Evolutionary conservation across 345 rosid genomes (phyloP).

Genomic region (Citrus medica): DNA sequence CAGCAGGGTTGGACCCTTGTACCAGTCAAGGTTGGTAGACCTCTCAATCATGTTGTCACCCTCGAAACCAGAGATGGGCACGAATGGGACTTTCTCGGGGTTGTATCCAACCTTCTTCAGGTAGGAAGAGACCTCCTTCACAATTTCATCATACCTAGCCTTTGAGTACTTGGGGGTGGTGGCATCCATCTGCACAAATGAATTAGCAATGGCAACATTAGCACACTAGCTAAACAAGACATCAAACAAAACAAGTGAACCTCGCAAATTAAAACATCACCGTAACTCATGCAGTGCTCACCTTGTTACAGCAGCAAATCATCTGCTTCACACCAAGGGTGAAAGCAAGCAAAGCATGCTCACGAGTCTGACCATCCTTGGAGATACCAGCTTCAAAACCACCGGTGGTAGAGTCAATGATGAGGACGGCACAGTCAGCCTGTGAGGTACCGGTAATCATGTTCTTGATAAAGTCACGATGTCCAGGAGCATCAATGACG

Average conservation of each 20-base stretch:
- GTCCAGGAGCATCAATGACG: constrained; percentile 77
- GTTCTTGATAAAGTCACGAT: constrained; percentile 79
- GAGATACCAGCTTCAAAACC: constrained; percentile 87
- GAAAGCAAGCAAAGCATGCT: constrained; percentile 67
- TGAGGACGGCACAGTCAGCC: constrained; percentile 79
- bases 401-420: constrained; percentile 80
- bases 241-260: not conserved
- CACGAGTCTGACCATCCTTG: constrained; percentile 83
- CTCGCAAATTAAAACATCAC: not conserved
- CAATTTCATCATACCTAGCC: constrained; percentile 45
- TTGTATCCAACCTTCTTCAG: constrained; percentile 56
- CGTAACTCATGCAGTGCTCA: not conserved
- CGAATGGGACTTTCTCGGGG: constrained; percentile 50
- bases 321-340: constrained; percentile 74
- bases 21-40: constrained; percentile 51
- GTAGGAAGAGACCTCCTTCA: constrained; percentile 52
- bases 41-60: constrained; percentile 63
- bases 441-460: constrained; percentile 82
- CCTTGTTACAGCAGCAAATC: constrained; percentile 84
- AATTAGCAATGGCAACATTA: not conserved
- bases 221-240: not conserved
- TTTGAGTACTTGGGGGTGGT: constrained; percentile 57
- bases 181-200: constrained; percentile 40
- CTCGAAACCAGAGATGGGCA: constrained; percentile 54
- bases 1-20: constrained; percentile 52